Base-by-base conservation (phyloP, 2,329 filamentous ascomycete genomes). In the Colletotrichum sp. region DNA sequence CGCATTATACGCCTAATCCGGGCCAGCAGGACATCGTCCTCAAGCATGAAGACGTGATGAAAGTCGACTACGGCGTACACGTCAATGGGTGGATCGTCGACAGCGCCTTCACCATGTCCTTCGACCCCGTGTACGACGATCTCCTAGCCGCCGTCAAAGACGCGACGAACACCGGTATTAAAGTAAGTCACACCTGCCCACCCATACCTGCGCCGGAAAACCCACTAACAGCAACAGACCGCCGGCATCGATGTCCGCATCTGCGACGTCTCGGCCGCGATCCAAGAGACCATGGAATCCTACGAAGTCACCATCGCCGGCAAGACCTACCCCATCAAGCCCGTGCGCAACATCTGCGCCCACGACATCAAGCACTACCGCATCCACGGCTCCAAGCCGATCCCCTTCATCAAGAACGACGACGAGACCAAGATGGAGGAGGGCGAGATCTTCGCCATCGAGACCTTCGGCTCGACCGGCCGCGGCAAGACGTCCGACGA, bases 381-480 rank as follows among this genome's bases (percentile, higher is more conserved):
- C 84, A 98, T 98, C 80, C 96, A 98, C 86, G 96, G 96, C 74
- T 94, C 92, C 81, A 98, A 98, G 90, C 96, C 95, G 79, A 95
- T 98, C 68, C 96, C 96, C 0, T 98, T 98, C 81, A 95, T 98
- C 78, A 98, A 98, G 88, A 93, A 92, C 77, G 91, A 92, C 77
- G 95, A 98, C 82, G 92, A 93, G 84, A 98, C 95, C 69, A 98
- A 98, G 90, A 99, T 99, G 96, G 96, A 98, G 87, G 96, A 98
- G 86, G 96, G 96, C 57, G 96, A 99, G 82, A 93, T 96, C 21
- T 99, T 98, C 84, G 96, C 96, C 78, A 98, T 98, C 80, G 96
- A 98, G 88, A 98, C 96, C 0, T 98, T 98, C 84, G 96, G 96
- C 77, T 97, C 94, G 84, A 98, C 96, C 26, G 96, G 96, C 78